A percentile compares a stretch with the other conserved stretches of the same genome.
Conservation (phyloP, 2,329 filamentous ascomycete species). For the Talaromyces sp. region DNA sequence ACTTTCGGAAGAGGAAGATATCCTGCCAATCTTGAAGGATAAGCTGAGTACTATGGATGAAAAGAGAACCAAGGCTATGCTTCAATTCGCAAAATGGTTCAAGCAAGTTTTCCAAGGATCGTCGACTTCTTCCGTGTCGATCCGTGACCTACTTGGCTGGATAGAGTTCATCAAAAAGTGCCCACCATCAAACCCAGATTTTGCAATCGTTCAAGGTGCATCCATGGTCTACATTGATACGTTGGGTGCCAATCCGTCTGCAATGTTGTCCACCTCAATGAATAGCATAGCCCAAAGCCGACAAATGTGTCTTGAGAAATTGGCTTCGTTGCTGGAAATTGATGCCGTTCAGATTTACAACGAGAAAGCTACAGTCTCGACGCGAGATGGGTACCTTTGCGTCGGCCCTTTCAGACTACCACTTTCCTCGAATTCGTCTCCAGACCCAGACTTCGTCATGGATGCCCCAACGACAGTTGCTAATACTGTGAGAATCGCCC, state of each 20-base stretch:
- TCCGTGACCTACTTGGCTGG: slow-evolving; percentile 91
- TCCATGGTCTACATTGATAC: slow-evolving; percentile 95
- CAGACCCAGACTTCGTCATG: slow-evolving; percentile 68
- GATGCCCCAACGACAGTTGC: slow-evolving; percentile 83
- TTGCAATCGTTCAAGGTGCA: slow-evolving; percentile 73
- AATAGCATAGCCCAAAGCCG: slow-evolving; percentile 70
- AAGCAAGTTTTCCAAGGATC: slow-evolving; percentile 73
- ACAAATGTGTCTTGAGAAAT: slow-evolving; percentile 66
- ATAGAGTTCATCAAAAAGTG: slow-evolving; percentile 82
- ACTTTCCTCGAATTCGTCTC: slow-evolving; percentile 48
- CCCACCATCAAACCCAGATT: slow-evolving; percentile 46
- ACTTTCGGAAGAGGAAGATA: slow-evolving; percentile 77
- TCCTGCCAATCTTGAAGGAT: slow-evolving; percentile 76
- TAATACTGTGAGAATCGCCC: slow-evolving; percentile 86
- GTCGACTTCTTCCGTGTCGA: slow-evolving; percentile 74
- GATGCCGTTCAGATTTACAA: slow-evolving; percentile 67
- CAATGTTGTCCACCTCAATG: slow-evolving; percentile 70
- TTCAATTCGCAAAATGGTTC: slow-evolving; percentile 92
- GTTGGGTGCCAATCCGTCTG: slow-evolving; percentile 89
- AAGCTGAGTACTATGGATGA: slow-evolving; percentile 59
- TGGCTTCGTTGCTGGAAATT: slow-evolving; percentile 63
- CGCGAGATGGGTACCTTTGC: slow-evolving; percentile 54
- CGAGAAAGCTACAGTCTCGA: slow-evolving; percentile 56
- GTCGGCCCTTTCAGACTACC: slow-evolving; percentile 74
- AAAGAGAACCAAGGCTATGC: slow-evolving; percentile 64